Evolutionary conservation across 108 stramenopile genomes (phyloP).

Genomic region (Schizochytrium sp.): DNA sequence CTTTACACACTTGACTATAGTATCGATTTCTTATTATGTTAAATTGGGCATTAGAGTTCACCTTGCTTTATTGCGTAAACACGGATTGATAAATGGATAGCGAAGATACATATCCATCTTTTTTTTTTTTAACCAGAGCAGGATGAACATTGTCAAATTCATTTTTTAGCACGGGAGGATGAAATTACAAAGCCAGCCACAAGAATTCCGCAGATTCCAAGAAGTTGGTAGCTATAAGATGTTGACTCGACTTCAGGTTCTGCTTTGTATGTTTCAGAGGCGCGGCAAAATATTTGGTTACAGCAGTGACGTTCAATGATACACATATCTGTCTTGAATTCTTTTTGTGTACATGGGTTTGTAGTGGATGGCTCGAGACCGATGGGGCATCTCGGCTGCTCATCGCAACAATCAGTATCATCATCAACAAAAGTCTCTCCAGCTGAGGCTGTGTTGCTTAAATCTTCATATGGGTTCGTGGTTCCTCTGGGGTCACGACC

Average conservation of each 20-base stretch:
- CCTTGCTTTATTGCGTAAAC: too few relatives aligned
- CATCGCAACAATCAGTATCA: constrained; percentile 13
- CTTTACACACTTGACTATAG: too few relatives aligned
- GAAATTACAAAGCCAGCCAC: not conserved
- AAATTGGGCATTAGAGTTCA: too few relatives aligned
- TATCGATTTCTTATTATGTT: too few relatives aligned
- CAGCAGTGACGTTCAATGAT: constrained; percentile 14
- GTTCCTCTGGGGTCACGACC: not conserved
- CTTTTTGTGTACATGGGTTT: not conserved
- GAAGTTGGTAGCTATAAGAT: not conserved
- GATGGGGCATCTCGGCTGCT: not conserved
- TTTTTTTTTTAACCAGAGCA: not conserved
- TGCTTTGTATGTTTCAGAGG: not conserved
- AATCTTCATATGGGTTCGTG: too few relatives aligned
- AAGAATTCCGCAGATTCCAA: not conserved
- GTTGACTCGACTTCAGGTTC: not conserved
- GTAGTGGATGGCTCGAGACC: not conserved
- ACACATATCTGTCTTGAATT: not conserved
- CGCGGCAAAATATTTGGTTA: not conserved
- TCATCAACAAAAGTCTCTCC: not conserved
- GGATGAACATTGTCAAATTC: not conserved
- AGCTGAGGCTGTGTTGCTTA: too few relatives aligned
- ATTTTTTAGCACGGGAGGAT: not conserved
- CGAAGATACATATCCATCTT: not conserved
- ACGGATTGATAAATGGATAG: too few relatives aligned